Evolutionary conservation across 2,329 filamentous ascomycete species (phyloP), one percentile per base, ranked within the genome.

Genomic region (Pezicula carpinea): DNA sequence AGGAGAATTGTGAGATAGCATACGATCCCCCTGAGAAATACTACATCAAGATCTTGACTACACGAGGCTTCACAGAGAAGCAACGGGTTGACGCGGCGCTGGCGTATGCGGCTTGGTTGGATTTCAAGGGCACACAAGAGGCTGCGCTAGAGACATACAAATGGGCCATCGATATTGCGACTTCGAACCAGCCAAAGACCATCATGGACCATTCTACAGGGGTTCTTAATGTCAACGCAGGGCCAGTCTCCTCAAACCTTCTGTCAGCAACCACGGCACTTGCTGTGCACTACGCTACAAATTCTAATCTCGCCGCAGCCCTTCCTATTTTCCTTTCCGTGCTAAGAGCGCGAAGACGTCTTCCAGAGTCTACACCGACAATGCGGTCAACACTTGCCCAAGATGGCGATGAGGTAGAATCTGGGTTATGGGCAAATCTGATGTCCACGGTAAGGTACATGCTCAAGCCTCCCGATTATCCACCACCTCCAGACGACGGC

Each of bases 251-350:
- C 0, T 73, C 79, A 5, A 97, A 96, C 59, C 66, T 96, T 1
- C 72, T 96, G 36, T 76, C 76, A 19, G 79, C 86, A 3, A 78
- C 89, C 32, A 96, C 89, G 0, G 84, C 85, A 11, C 72, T 95
- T 2, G 91, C 87, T 4, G 84, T 84, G 13, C 87, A 93, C 68
- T 80, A 85, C 55, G 92, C 91, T 6, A 77, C 81, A 38, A 76
- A 73, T 46, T 84, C 80, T 15, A 78, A 90, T 54, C 62, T 89
- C 15, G 67, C 79, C 6, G 68, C 75, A 4, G 89, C 92, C 2
- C 76, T 97, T 1, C 88, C 92, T 2, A 87, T 95, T 43, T 86
- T 95, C 59, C 75, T 95, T 34, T 95, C 90, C 22, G 73, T 95
- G 38, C 81, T 97, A 10, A 83, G 88, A 54, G 87, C 89, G 7